These are phyloP conservation scores for Ceratocystis ficicola DNA, from an alignment of 2,329 filamentous ascomycete species.

Conservation along the genomic window DNA sequence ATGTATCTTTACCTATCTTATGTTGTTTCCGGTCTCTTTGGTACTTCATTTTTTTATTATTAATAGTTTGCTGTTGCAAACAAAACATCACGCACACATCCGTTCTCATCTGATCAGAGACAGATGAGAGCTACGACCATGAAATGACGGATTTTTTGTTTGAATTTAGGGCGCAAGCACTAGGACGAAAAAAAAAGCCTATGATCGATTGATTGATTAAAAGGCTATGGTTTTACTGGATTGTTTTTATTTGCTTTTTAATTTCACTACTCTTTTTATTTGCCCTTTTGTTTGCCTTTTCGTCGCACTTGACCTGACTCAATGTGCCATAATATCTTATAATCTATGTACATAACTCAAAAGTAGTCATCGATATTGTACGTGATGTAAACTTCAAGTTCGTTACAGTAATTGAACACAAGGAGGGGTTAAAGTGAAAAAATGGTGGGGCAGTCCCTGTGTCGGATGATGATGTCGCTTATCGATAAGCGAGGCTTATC, in stretches of 20 bases:
- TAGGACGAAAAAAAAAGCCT: neutral
- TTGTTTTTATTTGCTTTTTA: neutral
- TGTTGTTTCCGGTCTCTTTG: neutral
- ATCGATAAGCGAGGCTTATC: slow-evolving; percentile 18
- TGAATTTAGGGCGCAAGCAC: neutral
- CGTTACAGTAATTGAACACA: neutral
- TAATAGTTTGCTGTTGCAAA: neutral
- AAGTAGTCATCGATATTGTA: neutral
- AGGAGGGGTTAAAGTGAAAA: neutral
- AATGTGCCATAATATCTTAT: too few relatives aligned
- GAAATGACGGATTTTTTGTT: neutral
- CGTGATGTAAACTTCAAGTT: neutral
- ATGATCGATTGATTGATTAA: neutral
- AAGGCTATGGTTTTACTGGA: neutral
- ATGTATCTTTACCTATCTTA: neutral
- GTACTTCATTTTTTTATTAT: neutral
- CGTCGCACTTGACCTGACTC: too few relatives aligned
- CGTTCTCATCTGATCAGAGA: neutral
- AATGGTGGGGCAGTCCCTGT: neutral
- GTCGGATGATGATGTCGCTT: slow-evolving; percentile 17
- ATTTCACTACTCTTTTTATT: neutral
- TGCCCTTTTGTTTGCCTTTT: neutral
- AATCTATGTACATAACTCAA: neutral
- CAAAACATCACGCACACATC: neutral
- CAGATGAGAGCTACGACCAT: neutral